Percentiles rank a stretch among this genome's conserved stretches.
Conservation (phyloP, 2,329 filamentous ascomycete species). For the Colletotrichum simmondsii region DNA sequence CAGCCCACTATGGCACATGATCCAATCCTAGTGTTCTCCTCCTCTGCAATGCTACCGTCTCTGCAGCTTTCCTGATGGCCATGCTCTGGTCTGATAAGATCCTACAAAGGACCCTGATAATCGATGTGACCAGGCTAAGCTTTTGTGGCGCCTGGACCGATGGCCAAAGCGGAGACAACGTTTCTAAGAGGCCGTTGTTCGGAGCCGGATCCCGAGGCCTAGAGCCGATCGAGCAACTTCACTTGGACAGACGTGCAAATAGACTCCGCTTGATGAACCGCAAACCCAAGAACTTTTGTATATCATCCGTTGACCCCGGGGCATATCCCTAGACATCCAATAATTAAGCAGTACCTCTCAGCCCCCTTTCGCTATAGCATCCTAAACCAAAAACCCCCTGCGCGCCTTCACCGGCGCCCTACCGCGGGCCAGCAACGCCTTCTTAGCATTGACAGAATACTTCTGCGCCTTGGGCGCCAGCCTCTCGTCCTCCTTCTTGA, state of each 20-base stretch:
- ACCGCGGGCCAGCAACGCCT: conserved; percentile 57
- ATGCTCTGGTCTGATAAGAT: background rate
- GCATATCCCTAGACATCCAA: background rate
- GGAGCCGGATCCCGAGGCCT: background rate
- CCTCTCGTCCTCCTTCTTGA: conserved; percentile 54
- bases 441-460: conserved; percentile 53
- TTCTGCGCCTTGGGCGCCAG: conserved; percentile 61
- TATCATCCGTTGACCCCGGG: background rate
- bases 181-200: background rate
- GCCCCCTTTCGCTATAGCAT: background rate
- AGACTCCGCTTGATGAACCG: background rate
- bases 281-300: conserved; percentile 25
- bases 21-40: conserved; percentile 5
- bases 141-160: conserved; percentile 3
- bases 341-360: background rate
- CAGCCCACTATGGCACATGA: conserved; percentile 26
- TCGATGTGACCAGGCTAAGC: conserved; percentile 9
- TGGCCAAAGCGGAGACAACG: background rate
- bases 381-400: conserved; percentile 57
- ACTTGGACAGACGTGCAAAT: background rate
- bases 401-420: conserved; percentile 48
- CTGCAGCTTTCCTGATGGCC: background rate
- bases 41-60: conserved; percentile 3
- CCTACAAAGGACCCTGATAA: background rate
- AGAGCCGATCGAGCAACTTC: background rate